Evolutionary conservation across 78 protist genomes (phyloP).

Genomic region (Emiliania huxleyi): DNA sequence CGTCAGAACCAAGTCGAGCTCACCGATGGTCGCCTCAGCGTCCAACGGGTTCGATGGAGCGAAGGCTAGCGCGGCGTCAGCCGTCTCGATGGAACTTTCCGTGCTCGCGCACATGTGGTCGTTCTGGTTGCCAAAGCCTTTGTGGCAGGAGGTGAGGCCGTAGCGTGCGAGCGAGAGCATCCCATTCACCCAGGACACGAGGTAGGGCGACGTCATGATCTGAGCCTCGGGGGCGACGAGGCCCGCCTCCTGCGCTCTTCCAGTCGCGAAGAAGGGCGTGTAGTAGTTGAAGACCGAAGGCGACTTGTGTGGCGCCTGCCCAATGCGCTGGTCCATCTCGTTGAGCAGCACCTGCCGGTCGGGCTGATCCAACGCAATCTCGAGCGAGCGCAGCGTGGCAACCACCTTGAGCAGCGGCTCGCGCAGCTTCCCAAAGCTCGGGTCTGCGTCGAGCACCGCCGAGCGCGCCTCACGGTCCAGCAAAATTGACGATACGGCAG

Average conservation of each 20-base stretch:
- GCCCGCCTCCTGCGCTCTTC: background rate
- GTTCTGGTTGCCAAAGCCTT: constrained; percentile 29
- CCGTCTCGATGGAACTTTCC: too few species aligned
- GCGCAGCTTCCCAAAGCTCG: background rate
- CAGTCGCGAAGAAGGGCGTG: background rate
- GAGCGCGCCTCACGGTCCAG: constrained; percentile 35
- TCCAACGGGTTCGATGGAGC: background rate
- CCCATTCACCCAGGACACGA: background rate
- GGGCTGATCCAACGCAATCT: background rate
- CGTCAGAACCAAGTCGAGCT: background rate
- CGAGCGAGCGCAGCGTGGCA: background rate
- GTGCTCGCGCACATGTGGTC: background rate
- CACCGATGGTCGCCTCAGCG: background rate
- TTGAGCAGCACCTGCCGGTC: background rate
- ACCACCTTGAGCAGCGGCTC: constrained; percentile 3
- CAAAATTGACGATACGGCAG: background rate
- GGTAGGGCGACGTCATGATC: background rate
- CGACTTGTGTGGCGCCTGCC: background rate
- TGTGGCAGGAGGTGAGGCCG: constrained; percentile 4
- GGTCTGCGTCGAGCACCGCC: background rate
- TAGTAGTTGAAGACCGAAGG: background rate
- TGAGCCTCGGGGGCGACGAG: background rate
- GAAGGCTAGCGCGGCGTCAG: background rate
- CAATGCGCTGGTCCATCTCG: background rate
- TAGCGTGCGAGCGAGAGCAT: background rate